Evolutionary conservation across 1,139 yeast species (phyloP).

Genomic region (Kodamaea alishanica): DNA sequence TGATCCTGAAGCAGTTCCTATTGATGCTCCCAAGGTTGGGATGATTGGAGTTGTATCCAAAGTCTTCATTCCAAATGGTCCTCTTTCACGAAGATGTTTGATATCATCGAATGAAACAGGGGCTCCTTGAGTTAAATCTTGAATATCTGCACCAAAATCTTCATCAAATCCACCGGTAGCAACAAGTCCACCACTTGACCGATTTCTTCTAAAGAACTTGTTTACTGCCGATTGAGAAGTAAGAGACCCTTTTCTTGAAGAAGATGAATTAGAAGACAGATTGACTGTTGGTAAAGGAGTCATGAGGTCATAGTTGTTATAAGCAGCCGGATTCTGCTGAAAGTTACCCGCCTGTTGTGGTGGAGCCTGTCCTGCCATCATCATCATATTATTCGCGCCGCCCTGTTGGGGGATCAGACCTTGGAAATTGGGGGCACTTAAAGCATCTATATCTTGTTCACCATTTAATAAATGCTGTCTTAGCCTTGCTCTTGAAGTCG

Average conservation of each 20-base stretch:
- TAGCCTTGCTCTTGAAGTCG: slow-evolving; percentile 21
- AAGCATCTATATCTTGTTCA: slow-evolving; percentile 26
- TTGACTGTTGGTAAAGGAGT: slow-evolving; percentile 16
- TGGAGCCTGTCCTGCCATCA: slow-evolving; percentile 8
- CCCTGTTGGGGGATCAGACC: not conserved
- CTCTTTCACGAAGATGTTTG: slow-evolving; percentile 58
- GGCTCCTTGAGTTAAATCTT: slow-evolving; percentile 35
- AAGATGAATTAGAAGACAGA: slow-evolving; percentile 4
- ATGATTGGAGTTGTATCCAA: slow-evolving; percentile 69
- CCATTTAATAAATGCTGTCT: slow-evolving; percentile 35
- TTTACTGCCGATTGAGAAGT: slow-evolving; percentile 40
- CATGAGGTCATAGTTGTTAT: slow-evolving; percentile 22
- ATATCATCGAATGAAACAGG: slow-evolving; percentile 62
- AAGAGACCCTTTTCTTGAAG: slow-evolving; percentile 40
- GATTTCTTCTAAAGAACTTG: slow-evolving; percentile 44
- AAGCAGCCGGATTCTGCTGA: slow-evolving; percentile 2
- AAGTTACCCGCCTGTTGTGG: slow-evolving; percentile 10
- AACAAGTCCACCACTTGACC: slow-evolving; percentile 23
- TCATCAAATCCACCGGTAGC: slow-evolving; percentile 41
- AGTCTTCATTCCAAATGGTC: slow-evolving; percentile 51
- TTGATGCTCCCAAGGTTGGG: slow-evolving; percentile 49
- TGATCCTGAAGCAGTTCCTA: slow-evolving; percentile 12
- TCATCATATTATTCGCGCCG: too few species aligned
- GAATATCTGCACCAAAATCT: slow-evolving; percentile 49
- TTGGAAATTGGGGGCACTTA: slow-evolving; percentile 15